Percentiles rank a stretch among this genome's conserved stretches.
These are phyloP conservation scores for Lablab purpureus DNA, from an alignment of 306 rosid species.

Conservation along the genomic window DNA sequence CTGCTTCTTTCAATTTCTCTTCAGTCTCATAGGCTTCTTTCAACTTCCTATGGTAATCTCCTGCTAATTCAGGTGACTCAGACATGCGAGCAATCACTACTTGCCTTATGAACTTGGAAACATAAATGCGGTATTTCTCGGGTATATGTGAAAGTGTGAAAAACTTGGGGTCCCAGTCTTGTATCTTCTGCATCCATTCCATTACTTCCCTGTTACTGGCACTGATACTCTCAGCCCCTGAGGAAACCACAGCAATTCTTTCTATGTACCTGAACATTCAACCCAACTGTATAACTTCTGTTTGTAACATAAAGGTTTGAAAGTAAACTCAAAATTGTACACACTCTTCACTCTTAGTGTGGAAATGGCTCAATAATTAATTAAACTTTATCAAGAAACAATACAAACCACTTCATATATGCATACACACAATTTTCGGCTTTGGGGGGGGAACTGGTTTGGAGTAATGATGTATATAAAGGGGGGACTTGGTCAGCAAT, in stretches of 20 bases:
- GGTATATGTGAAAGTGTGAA: slow-evolving; percentile 22
- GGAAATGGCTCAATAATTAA: neutral
- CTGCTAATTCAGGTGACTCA: slow-evolving; percentile 6
- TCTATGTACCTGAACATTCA: slow-evolving; percentile 30
- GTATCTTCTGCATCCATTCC: slow-evolving; percentile 24
- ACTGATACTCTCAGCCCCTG: slow-evolving; percentile 24
- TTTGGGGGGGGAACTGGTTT: neutral
- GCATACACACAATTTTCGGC: neutral
- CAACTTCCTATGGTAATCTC: slow-evolving; percentile 22
- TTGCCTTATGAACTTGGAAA: slow-evolving; percentile 24
- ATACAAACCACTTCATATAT: neutral
- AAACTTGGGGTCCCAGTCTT: slow-evolving; percentile 14
- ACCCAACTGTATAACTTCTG: neutral
- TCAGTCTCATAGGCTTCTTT: slow-evolving; percentile 16
- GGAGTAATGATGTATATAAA: neutral
- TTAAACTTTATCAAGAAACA: neutral
- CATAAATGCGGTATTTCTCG: neutral
- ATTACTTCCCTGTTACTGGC: slow-evolving; percentile 1
- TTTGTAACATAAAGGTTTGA: slow-evolving; percentile 1
- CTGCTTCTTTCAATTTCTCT: slow-evolving; percentile 18
- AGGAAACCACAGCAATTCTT: slow-evolving; percentile 10
- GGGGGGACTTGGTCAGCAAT: neutral
- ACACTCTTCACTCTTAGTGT: neutral
- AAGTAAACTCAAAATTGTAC: neutral
- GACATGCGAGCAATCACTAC: slow-evolving; percentile 31